Base-by-base conservation (phyloP, 2,329 filamentous ascomycete species). In the Colletotrichum australisinense region DNA sequence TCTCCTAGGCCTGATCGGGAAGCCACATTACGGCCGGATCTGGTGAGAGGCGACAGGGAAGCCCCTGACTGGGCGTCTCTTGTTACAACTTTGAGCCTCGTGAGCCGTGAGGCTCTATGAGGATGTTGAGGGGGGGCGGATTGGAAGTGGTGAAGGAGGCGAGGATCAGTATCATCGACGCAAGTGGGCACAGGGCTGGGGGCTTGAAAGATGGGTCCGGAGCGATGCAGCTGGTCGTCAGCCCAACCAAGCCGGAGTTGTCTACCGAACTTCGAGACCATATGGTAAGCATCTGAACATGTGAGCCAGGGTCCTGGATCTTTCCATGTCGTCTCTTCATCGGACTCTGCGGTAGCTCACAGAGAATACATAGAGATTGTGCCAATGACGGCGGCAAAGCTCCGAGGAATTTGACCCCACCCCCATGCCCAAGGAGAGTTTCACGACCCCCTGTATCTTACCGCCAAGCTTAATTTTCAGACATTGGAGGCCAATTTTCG, bases 401-500 rank as follows among this genome's bases (percentile, higher is more conserved):
- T 69, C 69, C 69, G 69, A 69, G 53, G n/a, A 28, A 26, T 19
- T 59, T 32, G 30, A 55, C 67, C 46, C 67, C 70, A 56, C 60
- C 52, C 26, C 32, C 58, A 56, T 28, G 6, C 24, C 53, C 19
- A 65, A 42, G 35, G 70, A 60, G 70, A 60, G 71, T 73, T 73
- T 73, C 71, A 73, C 71, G 67, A 71, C 38, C 71, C 63, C 71
- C 62, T 71, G 71, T 55, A 28, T 66, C 67, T 71, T 65, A 73
- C 67, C 57, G 71, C 71, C 71, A 71, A 73, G 71, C 67, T 71
- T 73, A 73, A 62, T 46, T 49, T 73, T 58, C 67, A 66, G 67
- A 73, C 71, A 62, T 32, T 35, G 67, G 38, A 56, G 55, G 55
- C 30, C 26, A 65, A 71, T 32, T 35, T 32, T 70, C 55, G 32